A percentile compares a stretch with the other conserved stretches of the same genome.
These are phyloP conservation scores for Asclepias syriaca DNA, from an alignment of 257 asterid genomes.

Conservation along the genomic window DNA sequence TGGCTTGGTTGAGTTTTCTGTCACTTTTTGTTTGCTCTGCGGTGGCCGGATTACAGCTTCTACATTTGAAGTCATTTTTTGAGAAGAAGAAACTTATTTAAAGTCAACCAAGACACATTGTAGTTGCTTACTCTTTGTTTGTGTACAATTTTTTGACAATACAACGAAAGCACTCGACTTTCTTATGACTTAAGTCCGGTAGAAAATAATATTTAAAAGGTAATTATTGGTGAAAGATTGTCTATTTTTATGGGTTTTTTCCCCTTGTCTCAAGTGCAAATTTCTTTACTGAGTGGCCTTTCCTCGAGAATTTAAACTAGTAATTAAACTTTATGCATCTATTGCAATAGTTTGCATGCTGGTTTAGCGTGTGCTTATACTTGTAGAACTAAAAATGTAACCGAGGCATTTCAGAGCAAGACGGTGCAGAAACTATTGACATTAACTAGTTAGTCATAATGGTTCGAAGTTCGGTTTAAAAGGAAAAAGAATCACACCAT, in stretches of 20 bases:
- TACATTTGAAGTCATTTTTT: conserved; percentile 79
- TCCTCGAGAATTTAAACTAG: too few relatives aligned
- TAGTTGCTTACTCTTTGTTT: not conserved
- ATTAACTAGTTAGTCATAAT: not conserved
- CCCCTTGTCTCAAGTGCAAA: not conserved
- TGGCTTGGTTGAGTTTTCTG: conserved; percentile 64
- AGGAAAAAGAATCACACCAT: not conserved
- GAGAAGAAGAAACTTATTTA: conserved; percentile 84
- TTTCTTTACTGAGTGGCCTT: too few relatives aligned
- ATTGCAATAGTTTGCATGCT: not conserved
- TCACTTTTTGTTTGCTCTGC: conserved; percentile 53
- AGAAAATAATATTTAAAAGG: conserved; percentile 1
- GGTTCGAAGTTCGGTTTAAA: not conserved
- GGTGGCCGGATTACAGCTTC: conserved; percentile 70
- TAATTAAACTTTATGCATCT: not conserved
- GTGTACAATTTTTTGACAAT: conserved; percentile 19
- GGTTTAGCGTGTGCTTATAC: too few relatives aligned
- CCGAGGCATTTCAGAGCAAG: too few relatives aligned
- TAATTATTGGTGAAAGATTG: not conserved
- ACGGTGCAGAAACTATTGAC: too few relatives aligned
- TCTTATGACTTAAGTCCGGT: not conserved
- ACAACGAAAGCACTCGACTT: not conserved
- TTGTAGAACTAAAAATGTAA: too few relatives aligned
- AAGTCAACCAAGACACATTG: conserved; percentile 10
- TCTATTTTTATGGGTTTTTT: not conserved